Evolutionary conservation across 169 alveolate species (phyloP).

Genomic region (Perkinsus olseni): DNA sequence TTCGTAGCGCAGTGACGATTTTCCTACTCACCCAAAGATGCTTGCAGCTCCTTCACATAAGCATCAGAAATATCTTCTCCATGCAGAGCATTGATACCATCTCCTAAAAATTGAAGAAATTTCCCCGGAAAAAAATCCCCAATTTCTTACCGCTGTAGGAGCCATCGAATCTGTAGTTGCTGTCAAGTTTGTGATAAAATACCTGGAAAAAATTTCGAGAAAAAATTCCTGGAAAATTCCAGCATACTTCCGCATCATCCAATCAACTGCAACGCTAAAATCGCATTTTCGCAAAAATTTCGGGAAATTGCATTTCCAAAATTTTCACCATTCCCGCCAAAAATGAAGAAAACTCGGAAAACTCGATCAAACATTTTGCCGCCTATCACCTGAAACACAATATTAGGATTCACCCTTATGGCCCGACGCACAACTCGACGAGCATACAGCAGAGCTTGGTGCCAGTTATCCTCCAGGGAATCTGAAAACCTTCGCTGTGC

Average conservation of each 20-base stretch:
- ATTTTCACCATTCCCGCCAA: too few relatives aligned
- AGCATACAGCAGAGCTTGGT: background rate
- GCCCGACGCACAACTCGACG: background rate
- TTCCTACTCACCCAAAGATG: background rate
- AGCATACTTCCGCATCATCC: too few relatives aligned
- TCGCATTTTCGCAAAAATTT: too few relatives aligned
- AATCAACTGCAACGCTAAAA: too few relatives aligned
- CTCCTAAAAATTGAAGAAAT: background rate
- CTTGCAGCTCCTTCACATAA: background rate
- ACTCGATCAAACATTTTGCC: background rate
- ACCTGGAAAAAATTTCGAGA: constrained; percentile 8
- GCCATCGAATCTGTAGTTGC: background rate
- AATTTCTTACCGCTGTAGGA: background rate
- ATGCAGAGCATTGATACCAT: background rate
- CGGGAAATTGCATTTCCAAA: too few relatives aligned
- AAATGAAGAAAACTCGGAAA: too few relatives aligned
- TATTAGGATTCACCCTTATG: background rate
- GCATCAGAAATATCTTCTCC: background rate
- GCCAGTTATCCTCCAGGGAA: background rate
- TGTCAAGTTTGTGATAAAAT: constrained; percentile 57
- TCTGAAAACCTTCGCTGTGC: background rate
- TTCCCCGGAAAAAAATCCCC: too few relatives aligned
- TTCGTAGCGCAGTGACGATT: background rate
- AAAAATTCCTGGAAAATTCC: too few relatives aligned
- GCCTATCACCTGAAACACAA: background rate